phyloP scores from a whole-genome alignment of 2,329 filamentous ascomycete species.

The Fusarium sambucinum region DNA sequence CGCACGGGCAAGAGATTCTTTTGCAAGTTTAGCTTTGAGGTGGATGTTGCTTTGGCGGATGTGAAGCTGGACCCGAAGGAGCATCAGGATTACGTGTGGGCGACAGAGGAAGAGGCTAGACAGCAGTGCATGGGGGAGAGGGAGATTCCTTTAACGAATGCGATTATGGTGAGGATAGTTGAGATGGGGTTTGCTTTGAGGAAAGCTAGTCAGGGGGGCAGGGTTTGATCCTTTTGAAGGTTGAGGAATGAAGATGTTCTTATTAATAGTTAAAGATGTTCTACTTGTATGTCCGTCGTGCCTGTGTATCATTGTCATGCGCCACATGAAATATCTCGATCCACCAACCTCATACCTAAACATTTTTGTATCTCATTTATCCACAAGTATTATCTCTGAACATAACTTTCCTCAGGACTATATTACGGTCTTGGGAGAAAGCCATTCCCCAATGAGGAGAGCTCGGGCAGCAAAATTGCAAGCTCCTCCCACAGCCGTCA shows the following conservation, averaged over 20 bases:
- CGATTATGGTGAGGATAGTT: slow-evolving; percentile 46
- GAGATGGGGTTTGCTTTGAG: slow-evolving; percentile 50
- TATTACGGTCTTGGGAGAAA: slow-evolving; percentile 37
- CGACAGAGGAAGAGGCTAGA: slow-evolving; percentile 53
- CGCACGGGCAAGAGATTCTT: slow-evolving; percentile 49
- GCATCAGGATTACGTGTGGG: slow-evolving; percentile 57
- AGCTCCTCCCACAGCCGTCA: slow-evolving; percentile 54
- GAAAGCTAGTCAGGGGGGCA: slow-evolving; percentile 18
- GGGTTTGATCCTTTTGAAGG: background rate
- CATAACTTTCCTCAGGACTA: slow-evolving; percentile 1
- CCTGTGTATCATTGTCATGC: background rate
- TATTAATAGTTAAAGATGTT: background rate
- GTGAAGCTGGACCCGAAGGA: slow-evolving; percentile 57
- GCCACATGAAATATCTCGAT: background rate
- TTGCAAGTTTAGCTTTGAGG: slow-evolving; percentile 54
- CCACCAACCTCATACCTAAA: background rate
- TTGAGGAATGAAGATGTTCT: background rate
- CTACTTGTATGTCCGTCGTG: background rate
- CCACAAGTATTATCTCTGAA: background rate
- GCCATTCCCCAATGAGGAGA: slow-evolving; percentile 44
- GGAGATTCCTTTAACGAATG: slow-evolving; percentile 51
- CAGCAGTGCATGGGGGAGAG: slow-evolving; percentile 46
- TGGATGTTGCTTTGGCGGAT: slow-evolving; percentile 48
- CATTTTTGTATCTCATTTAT: background rate
- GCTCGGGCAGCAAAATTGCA: slow-evolving; percentile 50